A percentile compares a stretch with the other conserved stretches of the same genome.
These are phyloP conservation scores for Plasmodium coatneyi DNA, from an alignment of 169 alveolate species.

Conservation along the genomic window DNA sequence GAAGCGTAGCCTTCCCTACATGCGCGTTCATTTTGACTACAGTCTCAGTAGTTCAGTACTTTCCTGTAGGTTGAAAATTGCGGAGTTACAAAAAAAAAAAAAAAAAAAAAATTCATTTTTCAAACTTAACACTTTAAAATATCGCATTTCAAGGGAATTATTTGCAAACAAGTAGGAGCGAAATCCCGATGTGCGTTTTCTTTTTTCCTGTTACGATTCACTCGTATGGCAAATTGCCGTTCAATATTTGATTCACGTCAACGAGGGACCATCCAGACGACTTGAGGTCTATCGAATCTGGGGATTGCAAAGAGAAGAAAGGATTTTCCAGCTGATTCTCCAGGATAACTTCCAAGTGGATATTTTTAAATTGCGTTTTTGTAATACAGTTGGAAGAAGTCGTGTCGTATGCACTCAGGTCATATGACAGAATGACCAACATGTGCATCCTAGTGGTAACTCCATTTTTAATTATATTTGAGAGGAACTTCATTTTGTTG, in stretches of 20 bases:
- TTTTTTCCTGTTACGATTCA: background rate
- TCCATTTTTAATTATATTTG: slow-evolving; percentile 73
- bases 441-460: slow-evolving; percentile 71
- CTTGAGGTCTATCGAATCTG: slow-evolving; percentile 54
- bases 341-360: slow-evolving; percentile 42
- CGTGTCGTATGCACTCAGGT: slow-evolving; percentile 20
- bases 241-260: slow-evolving; percentile 72
- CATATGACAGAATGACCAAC: slow-evolving; percentile 41
- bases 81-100: background rate
- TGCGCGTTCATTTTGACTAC: background rate
- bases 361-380: slow-evolving; percentile 63
- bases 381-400: slow-evolving; percentile 29
- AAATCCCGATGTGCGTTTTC: background rate
- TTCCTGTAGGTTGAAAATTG: background rate
- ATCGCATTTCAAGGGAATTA: background rate
- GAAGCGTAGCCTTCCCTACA: background rate
- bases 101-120: too few species aligned
- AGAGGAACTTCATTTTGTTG: slow-evolving; percentile 53
- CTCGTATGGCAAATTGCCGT: slow-evolving; percentile 72
- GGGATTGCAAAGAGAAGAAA: slow-evolving; percentile 48
- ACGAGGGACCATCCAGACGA: slow-evolving; percentile 71
- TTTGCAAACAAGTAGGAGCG: background rate
- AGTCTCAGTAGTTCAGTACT: background rate
- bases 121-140: background rate
- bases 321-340: slow-evolving; percentile 73